Base-by-base conservation (phyloP, 2,329 filamentous ascomycete genomes). In the Fusarium mexicanum region DNA sequence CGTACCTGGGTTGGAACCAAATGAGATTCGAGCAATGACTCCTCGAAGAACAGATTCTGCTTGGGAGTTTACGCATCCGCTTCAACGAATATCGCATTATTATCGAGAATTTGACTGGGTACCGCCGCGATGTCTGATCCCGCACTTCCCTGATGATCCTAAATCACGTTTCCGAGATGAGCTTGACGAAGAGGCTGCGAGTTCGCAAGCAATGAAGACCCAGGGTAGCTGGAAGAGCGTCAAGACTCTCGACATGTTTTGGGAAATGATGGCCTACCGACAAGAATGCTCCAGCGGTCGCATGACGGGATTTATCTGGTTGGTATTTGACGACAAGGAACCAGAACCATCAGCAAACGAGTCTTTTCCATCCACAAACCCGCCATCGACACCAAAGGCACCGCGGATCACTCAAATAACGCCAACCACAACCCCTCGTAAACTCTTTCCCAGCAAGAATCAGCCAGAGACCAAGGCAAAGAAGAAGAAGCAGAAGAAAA, bases 181-280 rank as follows among this genome's bases (percentile, higher is more conserved):
- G 79, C 85, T 99, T 8, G 96, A 99, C 78, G 93, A 96, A 38
- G 94, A 97, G 79, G 87, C 93, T 1, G 87, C 89, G 2, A 89
- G 90, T 37, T 86, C 88, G 5, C 84, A 84, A 10, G 84, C 84
- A 61, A 84, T 88, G 74, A 88, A 89, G 74, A 87, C 85, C 33
- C 84, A 85, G 7, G 93, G 93, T 1, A 87, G 90, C 64, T 99
- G 96, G 96, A 93, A 91, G 80, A 95, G 93, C 68, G 91, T 98
- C 31, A 92, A 89, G 80, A 93, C 91, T 0, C 85, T 99, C 46
- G 93, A 95, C n/a, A 91, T 95, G 76, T 99, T 99, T 79, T 99
- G 96, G 96, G 96, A 99, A 71, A 93, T 97, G 88, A 98, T 99
- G 96, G 92, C 95, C 1, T 98, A 94, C 80, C 88, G 96, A 64